Base-by-base conservation (phyloP, 495 filamentous ascomycete species). In the Trichodelitschia bisporula region DNA sequence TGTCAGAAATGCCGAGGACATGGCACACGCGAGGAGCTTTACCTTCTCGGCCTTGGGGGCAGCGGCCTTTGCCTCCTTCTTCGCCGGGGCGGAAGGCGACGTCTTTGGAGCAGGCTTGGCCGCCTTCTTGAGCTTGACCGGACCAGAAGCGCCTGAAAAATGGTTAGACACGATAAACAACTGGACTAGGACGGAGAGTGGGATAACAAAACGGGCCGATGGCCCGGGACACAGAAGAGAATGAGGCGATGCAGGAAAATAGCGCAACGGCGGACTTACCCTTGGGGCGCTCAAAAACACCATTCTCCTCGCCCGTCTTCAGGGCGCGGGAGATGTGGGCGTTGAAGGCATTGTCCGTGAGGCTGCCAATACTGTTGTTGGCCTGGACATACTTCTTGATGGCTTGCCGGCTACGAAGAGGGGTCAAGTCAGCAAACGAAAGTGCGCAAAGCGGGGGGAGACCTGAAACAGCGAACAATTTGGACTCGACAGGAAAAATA, bases 371-470 rank as follows among this genome's bases (percentile, higher is more conserved):
- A 49, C 72, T 76, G 68, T 95, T 92, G 73, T 99, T 95, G 43
- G 76, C 69, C 53, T 66, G 64, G 45, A 99, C 77, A 59, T 95
- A 99, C 55, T 99, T 93, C 75, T 93, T 93, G 50, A 99, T 69
- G 17, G 77, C 75, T 52, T 83, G 74, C 41, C 86, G 89, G 57
- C 86, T 97, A n/a, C n/a, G n/a, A n/a, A n/a, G n/a, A n/a, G n/a
- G 25, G 31, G 47, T 56, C 44, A 57, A 15, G 63, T 51, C 26
- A 44, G 41, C 40, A 41, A n/a, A n/a, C n/a, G n/a, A n/a, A n/a
- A n/a, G n/a, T n/a, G n/a, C n/a, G 31, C 19, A 17, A 15, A 4
- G 16, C 15, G 15, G 21, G 13, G 15, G 20, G 28, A 31, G 26
- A 33, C 24, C 38, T 37, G 35, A 32, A 32, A 21, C 31, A 37